Percentiles rank a stretch among this genome's conserved stretches.
phyloP scores from a whole-genome alignment of 2,329 filamentous ascomycete genomes.

The Ophiostoma sp. region DNA sequence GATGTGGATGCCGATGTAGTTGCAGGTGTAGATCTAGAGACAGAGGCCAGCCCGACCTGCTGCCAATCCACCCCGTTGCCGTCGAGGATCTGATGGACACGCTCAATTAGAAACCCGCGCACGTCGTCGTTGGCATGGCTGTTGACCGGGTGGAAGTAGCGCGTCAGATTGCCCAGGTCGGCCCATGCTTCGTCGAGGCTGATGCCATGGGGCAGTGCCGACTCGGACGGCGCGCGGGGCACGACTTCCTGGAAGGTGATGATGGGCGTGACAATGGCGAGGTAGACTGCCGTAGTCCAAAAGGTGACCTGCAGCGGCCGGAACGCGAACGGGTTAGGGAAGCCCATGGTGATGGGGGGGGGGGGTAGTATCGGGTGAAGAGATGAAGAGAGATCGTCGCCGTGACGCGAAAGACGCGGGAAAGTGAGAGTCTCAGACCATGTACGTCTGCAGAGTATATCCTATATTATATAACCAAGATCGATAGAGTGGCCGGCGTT shows the following conservation, averaged over 20 bases:
- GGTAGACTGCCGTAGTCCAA: conserved; percentile 69
- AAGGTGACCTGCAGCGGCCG: conserved; percentile 75
- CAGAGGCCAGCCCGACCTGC: conserved; percentile 30
- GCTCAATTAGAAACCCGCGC: conserved; percentile 65
- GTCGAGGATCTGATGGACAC: conserved; percentile 65
- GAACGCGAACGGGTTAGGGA: conserved; percentile 63
- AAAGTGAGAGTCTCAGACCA: background rate
- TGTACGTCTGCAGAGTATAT: background rate
- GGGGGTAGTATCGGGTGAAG: background rate
- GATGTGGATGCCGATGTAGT: background rate
- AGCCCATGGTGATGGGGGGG: conserved; percentile 20
- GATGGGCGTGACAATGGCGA: conserved; percentile 68
- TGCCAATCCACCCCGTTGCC: conserved; percentile 50
- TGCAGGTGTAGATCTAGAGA: background rate
- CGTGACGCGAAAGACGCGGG: conserved; percentile 3
- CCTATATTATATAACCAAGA: background rate
- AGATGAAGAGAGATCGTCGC: background rate
- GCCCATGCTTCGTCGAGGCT: conserved; percentile 82
- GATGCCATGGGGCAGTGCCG: conserved; percentile 52
- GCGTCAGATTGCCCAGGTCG: conserved; percentile 71
- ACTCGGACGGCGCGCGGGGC: conserved; percentile 56
- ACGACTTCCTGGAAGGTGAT: conserved; percentile 71
- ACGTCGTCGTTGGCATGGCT: conserved; percentile 76
- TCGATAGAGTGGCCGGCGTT: background rate
- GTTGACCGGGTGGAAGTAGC: conserved; percentile 81